A percentile compares a stretch with the other conserved stretches of the same genome.
Conservation (phyloP, 768 basidiomycete genomes). For the Kwoniella botswanensis region DNA sequence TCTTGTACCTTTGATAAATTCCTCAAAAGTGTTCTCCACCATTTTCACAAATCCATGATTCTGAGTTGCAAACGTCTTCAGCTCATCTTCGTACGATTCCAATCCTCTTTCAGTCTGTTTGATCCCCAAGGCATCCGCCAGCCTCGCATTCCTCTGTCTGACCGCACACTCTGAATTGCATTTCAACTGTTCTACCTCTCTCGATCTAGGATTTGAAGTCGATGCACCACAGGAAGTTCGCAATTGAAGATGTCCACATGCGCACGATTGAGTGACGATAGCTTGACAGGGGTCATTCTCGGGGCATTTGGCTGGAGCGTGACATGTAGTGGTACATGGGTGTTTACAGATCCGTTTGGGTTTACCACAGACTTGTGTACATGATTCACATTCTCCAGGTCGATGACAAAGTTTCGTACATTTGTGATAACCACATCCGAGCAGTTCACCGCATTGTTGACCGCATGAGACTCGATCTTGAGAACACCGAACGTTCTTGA, state of each 20-base stretch:
- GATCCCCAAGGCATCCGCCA: constrained; percentile 93
- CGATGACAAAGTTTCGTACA: constrained; percentile 82
- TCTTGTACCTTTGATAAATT: constrained; percentile 62
- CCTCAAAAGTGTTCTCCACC: constrained; percentile 81
- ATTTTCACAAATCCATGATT: constrained; percentile 71
- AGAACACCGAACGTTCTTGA: constrained; percentile 82
- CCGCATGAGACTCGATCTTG: constrained; percentile 88
- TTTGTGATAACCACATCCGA: constrained; percentile 86
- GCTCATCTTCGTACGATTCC: constrained; percentile 66
- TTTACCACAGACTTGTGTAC: constrained; percentile 81
- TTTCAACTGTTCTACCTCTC: constrained; percentile 64
- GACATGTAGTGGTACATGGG: constrained; percentile 77
- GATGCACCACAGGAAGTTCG: constrained; percentile 72
- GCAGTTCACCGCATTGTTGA: constrained; percentile 72
- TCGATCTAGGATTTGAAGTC: constrained; percentile 62
- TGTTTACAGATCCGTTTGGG: constrained; percentile 80
- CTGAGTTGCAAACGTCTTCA: constrained; percentile 67
- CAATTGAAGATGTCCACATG: constrained; percentile 82
- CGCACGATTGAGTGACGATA: constrained; percentile 71
- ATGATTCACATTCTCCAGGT: constrained; percentile 75
- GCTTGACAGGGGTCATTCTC: constrained; percentile 77
- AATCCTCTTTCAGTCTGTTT: constrained; percentile 60
- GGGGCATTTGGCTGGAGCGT: constrained; percentile 83
- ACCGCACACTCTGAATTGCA: constrained; percentile 84
- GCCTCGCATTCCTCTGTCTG: constrained; percentile 80